A percentile compares a stretch with the other conserved stretches of the same genome.
These are phyloP conservation scores for Cyclocybe cylindracea DNA, from an alignment of 768 basidiomycete species.

Conservation along the genomic window DNA sequence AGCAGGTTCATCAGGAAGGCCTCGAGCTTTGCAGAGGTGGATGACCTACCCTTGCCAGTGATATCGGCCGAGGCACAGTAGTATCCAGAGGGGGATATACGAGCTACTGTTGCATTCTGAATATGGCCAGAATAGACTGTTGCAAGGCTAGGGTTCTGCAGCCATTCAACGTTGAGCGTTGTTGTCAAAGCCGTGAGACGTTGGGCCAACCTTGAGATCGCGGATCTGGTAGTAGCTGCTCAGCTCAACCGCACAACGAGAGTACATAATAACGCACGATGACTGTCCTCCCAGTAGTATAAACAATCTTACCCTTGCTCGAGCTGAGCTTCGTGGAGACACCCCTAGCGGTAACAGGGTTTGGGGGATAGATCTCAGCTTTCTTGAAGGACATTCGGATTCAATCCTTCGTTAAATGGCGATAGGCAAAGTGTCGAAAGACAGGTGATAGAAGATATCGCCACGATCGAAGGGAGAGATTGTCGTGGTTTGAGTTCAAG, in stretches of 20 bases:
- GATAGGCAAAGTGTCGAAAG: neutral
- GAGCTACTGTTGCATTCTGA: constrained; percentile 84
- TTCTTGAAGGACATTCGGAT: constrained; percentile 39
- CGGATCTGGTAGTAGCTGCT: constrained; percentile 59
- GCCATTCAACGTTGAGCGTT: neutral
- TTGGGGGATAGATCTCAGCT: constrained; percentile 59
- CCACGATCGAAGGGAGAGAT: constrained; percentile 6
- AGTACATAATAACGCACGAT: constrained; percentile 59
- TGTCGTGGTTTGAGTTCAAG: constrained; percentile 2
- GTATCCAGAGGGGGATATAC: constrained; percentile 90
- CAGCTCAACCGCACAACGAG: neutral
- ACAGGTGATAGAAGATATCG: neutral
- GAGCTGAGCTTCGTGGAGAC: constrained; percentile 35
- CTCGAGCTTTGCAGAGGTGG: neutral
- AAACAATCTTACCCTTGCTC: constrained; percentile 79
- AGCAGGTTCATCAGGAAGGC: neutral
- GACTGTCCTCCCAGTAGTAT: constrained; percentile 82
- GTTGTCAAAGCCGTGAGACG: neutral
- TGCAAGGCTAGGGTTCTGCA: constrained; percentile 65
- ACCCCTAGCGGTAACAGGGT: constrained; percentile 46
- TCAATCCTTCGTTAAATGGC: neutral
- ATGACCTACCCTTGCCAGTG: constrained; percentile 66
- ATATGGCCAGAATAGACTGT: constrained; percentile 78
- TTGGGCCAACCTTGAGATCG: constrained; percentile 70
- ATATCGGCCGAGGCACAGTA: constrained; percentile 93